Percentiles rank a stretch among this genome's conserved stretches.
Evolutionary conservation across 148 eudicot genomes (phyloP).

Genomic region (Euryodendron excelsum): DNA sequence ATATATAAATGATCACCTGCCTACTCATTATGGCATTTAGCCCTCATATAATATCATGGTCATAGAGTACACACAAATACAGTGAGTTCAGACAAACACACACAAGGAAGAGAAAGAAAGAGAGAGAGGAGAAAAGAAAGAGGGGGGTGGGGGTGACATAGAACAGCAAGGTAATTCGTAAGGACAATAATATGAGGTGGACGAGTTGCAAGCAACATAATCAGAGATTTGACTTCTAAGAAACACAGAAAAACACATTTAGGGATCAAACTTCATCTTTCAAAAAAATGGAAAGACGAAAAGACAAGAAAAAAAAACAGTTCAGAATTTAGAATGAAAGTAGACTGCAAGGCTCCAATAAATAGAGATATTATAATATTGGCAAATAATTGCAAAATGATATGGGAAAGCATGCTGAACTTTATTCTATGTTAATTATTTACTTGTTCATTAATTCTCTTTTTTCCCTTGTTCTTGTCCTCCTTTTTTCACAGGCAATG

Average conservation of each 20-base stretch:
- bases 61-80: not conserved
- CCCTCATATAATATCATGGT: not conserved
- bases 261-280: not conserved
- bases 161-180: not conserved
- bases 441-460: not conserved
- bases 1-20: not conserved
- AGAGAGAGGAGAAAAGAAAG: too few species aligned
- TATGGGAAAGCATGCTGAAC: not conserved
- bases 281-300: not conserved
- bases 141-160: not conserved
- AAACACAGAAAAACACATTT: not conserved
- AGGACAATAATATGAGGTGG: not conserved
- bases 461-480: not conserved
- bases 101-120: not conserved
- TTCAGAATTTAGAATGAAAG: not conserved
- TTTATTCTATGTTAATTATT: not conserved
- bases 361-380: not conserved
- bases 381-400: not conserved
- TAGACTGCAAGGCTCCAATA: conserved; percentile 1
- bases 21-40: too few species aligned
- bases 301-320: not conserved
- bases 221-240: not conserved
- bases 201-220: not conserved
- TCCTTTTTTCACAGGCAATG: not conserved
- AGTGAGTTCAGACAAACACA: not conserved